Conservation (phyloP, 2,329 filamentous ascomycete species). For the Cordyceps fumosorosea region DNA sequence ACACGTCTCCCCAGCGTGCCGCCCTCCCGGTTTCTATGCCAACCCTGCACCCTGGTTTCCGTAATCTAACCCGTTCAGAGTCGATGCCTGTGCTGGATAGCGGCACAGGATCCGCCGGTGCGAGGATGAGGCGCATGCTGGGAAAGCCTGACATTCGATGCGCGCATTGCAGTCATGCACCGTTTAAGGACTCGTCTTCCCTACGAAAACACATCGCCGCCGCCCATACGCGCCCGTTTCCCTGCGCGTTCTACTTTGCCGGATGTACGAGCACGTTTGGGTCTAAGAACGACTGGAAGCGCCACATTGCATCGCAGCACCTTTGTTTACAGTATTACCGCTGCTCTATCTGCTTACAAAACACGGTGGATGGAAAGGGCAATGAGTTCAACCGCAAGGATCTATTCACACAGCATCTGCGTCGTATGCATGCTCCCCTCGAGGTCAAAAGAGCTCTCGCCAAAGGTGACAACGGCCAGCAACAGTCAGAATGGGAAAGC, state of each 20-base stretch:
- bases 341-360: constrained; percentile 54
- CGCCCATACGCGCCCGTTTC: constrained; percentile 67
- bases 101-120: constrained; percentile 30
- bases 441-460: constrained; percentile 52
- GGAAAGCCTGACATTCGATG: constrained; percentile 57
- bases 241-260: constrained; percentile 79
- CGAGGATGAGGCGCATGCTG: constrained; percentile 41
- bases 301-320: constrained; percentile 87
- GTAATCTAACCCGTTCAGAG: constrained; percentile 13
- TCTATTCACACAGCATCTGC: constrained; percentile 87
- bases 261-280: constrained; percentile 79
- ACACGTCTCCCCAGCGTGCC: constrained; percentile 13
- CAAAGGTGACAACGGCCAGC: constrained; percentile 48
- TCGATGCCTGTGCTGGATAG: constrained; percentile 13
- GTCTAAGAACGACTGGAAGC: constrained; percentile 97
- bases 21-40: constrained; percentile 10
- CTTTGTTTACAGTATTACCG: constrained; percentile 62
- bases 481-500: constrained; percentile 56
- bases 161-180: constrained; percentile 54
- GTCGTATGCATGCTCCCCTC: constrained; percentile 82
- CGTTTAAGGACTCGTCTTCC: constrained; percentile 61
- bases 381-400: constrained; percentile 90
- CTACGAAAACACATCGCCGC: constrained; percentile 61
- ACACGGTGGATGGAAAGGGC: constrained; percentile 47
- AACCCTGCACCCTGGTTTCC: constrained; percentile 1